Conservation (phyloP, 768 basidiomycete species). For the Collybiopsis confluens region DNA sequence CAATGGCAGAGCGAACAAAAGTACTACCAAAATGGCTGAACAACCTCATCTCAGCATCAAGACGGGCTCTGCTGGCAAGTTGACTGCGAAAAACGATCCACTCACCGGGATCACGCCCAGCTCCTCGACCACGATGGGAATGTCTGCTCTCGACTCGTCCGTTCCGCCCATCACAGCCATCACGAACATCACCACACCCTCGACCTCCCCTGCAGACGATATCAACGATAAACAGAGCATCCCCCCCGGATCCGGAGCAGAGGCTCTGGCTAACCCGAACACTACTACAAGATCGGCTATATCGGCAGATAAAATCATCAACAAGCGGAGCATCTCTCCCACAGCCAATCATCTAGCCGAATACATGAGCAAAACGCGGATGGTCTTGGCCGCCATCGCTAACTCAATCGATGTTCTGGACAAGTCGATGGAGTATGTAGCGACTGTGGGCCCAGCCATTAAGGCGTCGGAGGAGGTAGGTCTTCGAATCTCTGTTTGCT, state of each 20-base stretch:
- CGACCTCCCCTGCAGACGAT: too few species aligned
- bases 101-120: background rate
- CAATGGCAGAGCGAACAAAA: background rate
- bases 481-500: background rate
- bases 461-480: background rate
- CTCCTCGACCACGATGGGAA: background rate
- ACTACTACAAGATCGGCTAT: background rate
- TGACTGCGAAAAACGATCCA: background rate
- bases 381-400: background rate
- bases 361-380: background rate
- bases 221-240: too few species aligned
- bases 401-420: background rate
- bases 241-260: background rate
- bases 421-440: background rate
- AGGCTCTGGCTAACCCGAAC: background rate
- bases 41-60: background rate
- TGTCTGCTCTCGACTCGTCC: background rate
- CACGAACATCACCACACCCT: background rate
- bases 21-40: background rate
- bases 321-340: background rate
- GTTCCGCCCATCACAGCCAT: background rate
- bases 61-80: background rate
- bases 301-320: too few species aligned
- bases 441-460: background rate
- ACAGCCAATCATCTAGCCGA: background rate